Evolutionary conservation across 805 yeast species (phyloP).

Genomic region (Metschnikowia proteae): DNA sequence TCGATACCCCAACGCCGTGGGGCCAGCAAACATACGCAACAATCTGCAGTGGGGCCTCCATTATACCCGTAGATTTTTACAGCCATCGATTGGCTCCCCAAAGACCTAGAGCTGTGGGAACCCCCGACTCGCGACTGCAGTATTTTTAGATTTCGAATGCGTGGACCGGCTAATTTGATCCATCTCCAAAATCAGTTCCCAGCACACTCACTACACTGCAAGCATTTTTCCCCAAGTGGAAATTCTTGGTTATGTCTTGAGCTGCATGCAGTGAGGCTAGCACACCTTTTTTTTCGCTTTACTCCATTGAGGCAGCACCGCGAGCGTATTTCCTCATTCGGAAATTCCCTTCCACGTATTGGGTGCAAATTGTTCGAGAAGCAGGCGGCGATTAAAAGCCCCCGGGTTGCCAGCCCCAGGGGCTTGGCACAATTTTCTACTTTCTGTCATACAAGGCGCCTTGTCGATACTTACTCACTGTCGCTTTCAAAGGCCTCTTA

Average conservation of each 20-base stretch:
- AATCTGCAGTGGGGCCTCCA: no score
- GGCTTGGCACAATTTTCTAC: constrained; percentile 6
- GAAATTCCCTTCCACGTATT: constrained; percentile 11
- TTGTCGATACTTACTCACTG: background rate
- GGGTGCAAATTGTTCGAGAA: constrained; percentile 13
- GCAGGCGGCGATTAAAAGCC: constrained; percentile 6
- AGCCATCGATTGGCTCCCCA: no score
- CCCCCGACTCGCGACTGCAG: background rate
- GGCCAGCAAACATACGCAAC: no score
- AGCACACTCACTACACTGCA: background rate
- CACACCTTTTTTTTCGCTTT: constrained; percentile 3
- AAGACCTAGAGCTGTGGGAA: no score
- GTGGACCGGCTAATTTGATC: no score
- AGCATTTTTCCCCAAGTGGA: constrained; percentile 1
- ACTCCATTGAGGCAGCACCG: constrained; percentile 8
- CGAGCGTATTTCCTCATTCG: constrained; percentile 10
- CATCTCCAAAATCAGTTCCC: no score
- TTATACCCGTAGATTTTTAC: no score
- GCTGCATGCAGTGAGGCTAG: background rate
- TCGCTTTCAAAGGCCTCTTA: background rate
- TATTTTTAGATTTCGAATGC: background rate
- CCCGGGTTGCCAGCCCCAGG: constrained; percentile 2
- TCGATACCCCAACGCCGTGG: background rate
- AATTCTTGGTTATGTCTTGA: background rate
- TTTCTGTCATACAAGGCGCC: background rate